Base-by-base conservation (phyloP, 768 basidiomycete species). In the Podaxis sp. region DNA sequence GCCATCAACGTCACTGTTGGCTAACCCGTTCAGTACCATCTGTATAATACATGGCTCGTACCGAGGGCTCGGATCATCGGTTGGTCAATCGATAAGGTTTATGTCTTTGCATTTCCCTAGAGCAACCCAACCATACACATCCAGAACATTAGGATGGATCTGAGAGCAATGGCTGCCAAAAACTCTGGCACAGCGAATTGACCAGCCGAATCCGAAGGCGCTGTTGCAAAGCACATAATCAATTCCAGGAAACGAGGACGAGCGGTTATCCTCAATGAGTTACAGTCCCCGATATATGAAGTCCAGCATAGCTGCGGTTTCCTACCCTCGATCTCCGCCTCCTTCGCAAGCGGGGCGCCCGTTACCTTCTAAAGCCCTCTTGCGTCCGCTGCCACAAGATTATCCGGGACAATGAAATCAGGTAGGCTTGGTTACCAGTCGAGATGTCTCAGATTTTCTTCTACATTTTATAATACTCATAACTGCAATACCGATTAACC, bases 371-470 rank as follows among this genome's bases (percentile, higher is more conserved):
- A 52, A 18, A 6, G 9, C 51, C 58, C 52, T 50, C 23, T 14
- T 46, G 25, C 25, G 5, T 25, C 58, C 50, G 51, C 50, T 13
- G 35, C 25, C 32, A 35, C 23, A 18, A 50, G 47, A 57, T 57
- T 37, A 57, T 38, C 35, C 46, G 18, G 9, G 11, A 47, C 21
- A 7, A 48, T 57, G 27, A 57, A 36, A 46, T 35, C 50, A 32
- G 25, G 50, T 44, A 51, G 50, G 5, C 58, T n/a, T 59, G 58
- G 58, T 59, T 42, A 59, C 58, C 48, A 58, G 35, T 40, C 42
- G 18, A 16, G 42, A 44, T 44, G 40, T 2, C 14, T 16, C 13
- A n/a, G 16, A 35, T 6, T 3, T 23, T 58, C 57, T 3, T 16
- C 14, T 7, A 27, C 37, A 27, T 40, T 52, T n/a, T 13, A 37